These are phyloP conservation scores for Elsinoe arachidis DNA, from an alignment of 2,329 filamentous ascomycete genomes.

Conservation along the genomic window DNA sequence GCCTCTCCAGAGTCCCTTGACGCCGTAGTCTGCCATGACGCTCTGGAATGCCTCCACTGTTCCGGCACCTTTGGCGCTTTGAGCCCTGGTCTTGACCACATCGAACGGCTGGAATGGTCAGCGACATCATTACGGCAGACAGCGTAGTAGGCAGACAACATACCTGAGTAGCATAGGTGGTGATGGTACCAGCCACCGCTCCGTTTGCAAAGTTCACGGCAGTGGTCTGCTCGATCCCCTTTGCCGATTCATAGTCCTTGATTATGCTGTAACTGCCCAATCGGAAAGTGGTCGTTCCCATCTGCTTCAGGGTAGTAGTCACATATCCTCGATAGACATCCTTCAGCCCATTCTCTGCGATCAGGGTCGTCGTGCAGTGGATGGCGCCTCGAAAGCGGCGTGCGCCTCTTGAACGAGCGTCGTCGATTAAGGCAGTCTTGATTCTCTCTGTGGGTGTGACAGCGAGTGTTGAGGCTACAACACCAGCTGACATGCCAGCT, in stretches of 20 bases:
- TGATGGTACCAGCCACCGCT: conserved; percentile 51
- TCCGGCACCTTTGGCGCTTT: conserved; percentile 50
- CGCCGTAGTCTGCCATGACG: conserved; percentile 48
- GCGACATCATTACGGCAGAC: not conserved
- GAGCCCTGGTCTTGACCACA: conserved; percentile 54
- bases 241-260: conserved; percentile 48
- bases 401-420: conserved; percentile 39
- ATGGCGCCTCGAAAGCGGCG: conserved; percentile 42
- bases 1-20: conserved; percentile 57
- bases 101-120: conserved; percentile 47
- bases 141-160: not conserved
- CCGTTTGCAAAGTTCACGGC: conserved; percentile 54
- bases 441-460: conserved; percentile 61
- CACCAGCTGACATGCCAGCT: conserved; percentile 56
- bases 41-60: conserved; percentile 49
- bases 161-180: conserved; percentile 43
- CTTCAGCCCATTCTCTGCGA: conserved; percentile 44
- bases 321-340: conserved; percentile 51
- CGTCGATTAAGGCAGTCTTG: conserved; percentile 60
- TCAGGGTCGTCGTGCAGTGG: conserved; percentile 44
- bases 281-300: conserved; percentile 52
- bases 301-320: conserved; percentile 55
- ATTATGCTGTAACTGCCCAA: conserved; percentile 57
- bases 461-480: conserved; percentile 53
- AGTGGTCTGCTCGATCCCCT: conserved; percentile 42